Evolutionary conservation across 1,284 basidiomycete species (phyloP).

Genomic region (Porodaedalea pini): DNA sequence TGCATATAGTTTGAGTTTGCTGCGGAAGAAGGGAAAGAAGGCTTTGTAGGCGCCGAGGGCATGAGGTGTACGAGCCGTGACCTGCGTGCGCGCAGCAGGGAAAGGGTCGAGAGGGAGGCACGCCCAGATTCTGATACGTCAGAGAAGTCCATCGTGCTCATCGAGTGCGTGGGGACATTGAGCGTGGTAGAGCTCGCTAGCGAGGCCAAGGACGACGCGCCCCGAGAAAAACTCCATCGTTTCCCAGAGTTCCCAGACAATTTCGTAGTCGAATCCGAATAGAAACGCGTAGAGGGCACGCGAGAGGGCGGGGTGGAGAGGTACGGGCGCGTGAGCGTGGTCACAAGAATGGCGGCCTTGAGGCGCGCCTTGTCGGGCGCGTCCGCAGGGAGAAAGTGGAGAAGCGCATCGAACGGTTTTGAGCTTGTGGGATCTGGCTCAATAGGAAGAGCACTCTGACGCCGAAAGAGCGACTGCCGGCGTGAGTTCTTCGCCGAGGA

Average conservation of each 20-base stretch:
- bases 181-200: background rate
- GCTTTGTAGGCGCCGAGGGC: conserved; percentile 20
- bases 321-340: conserved; percentile 40
- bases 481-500: background rate
- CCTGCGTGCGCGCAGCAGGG: conserved; percentile 19
- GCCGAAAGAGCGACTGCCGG: background rate
- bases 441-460: background rate
- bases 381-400: conserved; percentile 38
- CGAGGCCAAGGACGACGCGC: conserved; percentile 1
- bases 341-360: conserved; percentile 41
- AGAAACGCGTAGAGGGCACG: conserved; percentile 6
- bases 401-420: conserved; percentile 37
- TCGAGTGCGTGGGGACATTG: background rate
- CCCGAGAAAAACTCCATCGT: conserved; percentile 14
- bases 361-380: conserved; percentile 37
- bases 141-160: background rate
- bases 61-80: conserved; percentile 35
- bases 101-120: background rate
- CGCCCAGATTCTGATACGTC: background rate
- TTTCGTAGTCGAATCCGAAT: background rate
- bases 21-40: background rate
- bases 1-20: background rate
- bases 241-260: background rate
- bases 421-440: background rate
- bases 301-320: conserved; percentile 27